Evolutionary conservation across 805 yeast genomes (phyloP), one percentile per base, ranked within the genome.

Genomic region (Wickerhamiella nectarea): DNA sequence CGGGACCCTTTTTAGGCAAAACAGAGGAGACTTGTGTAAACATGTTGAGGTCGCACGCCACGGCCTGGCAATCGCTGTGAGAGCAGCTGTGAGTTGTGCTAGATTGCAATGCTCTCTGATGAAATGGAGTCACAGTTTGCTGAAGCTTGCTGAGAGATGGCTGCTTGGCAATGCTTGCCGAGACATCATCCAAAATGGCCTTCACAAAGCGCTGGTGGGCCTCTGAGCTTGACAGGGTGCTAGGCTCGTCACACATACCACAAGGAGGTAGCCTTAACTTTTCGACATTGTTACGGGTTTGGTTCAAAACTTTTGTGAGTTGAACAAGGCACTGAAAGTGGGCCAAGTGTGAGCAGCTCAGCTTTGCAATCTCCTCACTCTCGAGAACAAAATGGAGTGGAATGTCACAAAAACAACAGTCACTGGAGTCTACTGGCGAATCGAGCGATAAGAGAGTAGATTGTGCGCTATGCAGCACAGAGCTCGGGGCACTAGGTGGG

Each of bases 371-470:
- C 18, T 39, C 36, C 29, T 39, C 42, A 22, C 36, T 9, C 14
- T 35, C 42, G 17, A 39, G 42, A 9, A 24, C 22, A 11, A 29
- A 39, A 11, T n/a, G 26, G 2, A 39, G 31, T 2, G 42, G 42
- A 14, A 39, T 39, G 12, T 39, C 42, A 9, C 42, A 39, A 22
- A 29, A 39, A 24, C 42, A 39, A 18, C 42, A 39, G n/a, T 39
- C 42, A 6, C n/a, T 12, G 14, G 15, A 12, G 15, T 28, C 31
- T 4, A 8, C 14, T 10, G 31, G 6, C 15, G n/a, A 28, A 5
- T 8, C n/a, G 15, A 11, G 15, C 3, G 31, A 11, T 5, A n/a
- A 12, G 15, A 28, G n/a, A 28, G 15, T 28, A 4, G 31, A n/a
- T 3, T 10, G 14, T 8, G 31, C n/a, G n/a, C n/a, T n/a, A n/a